Percentiles rank a stretch among this genome's conserved stretches.
These are phyloP conservation scores for Inosperma sp. DNA, from an alignment of 768 basidiomycete species.

Conservation along the genomic window DNA sequence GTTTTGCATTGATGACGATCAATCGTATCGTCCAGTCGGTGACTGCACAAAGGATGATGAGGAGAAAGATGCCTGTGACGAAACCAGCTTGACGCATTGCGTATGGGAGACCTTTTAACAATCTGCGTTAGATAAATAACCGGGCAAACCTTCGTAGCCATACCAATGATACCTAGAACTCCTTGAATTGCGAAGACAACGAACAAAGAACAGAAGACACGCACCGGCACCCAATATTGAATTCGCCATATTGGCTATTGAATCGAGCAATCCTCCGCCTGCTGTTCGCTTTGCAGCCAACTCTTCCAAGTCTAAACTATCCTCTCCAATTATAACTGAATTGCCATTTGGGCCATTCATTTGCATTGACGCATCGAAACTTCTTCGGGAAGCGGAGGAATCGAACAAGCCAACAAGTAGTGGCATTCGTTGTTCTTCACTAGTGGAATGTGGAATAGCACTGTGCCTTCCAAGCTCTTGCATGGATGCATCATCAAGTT, in stretches of 20 bases:
- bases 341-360: constrained; percentile 35
- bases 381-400: constrained; percentile 52
- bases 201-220: constrained; percentile 17
- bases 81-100: constrained; percentile 94
- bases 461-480: constrained; percentile 23
- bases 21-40: constrained; percentile 99
- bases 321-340: constrained; percentile 29
- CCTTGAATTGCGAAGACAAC: too few species aligned
- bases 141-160: constrained; percentile 12
- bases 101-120: constrained; percentile 75
- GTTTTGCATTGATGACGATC: constrained; percentile 92
- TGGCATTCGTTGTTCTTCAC: constrained; percentile 58
- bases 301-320: constrained; percentile 62
- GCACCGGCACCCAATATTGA: constrained; percentile 90
- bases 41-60: constrained; percentile 72
- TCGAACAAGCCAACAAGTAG: constrained; percentile 78
- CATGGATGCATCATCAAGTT: constrained; percentile 53
- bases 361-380: constrained; percentile 52
- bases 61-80: constrained; percentile 76
- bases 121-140: constrained; percentile 8
- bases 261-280: constrained; percentile 74
- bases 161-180: constrained; percentile 69
- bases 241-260: constrained; percentile 92
- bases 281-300: constrained; percentile 60
- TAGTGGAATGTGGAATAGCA: constrained; percentile 25